These are phyloP conservation scores for Aspergillus sp. DNA, from an alignment of 2,329 filamentous ascomycete genomes.

Conservation along the genomic window DNA sequence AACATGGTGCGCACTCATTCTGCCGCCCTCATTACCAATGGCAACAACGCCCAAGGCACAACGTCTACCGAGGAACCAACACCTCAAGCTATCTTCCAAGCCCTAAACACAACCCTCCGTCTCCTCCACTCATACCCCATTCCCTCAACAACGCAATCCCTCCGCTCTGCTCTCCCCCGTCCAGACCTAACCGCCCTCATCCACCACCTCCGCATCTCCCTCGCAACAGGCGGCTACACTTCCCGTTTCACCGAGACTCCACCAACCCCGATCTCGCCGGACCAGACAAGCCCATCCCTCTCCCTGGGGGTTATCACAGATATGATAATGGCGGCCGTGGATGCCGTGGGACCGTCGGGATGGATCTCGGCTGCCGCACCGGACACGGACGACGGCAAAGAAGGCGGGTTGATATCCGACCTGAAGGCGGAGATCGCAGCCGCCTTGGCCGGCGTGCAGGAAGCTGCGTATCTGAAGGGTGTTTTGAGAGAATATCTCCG, in stretches of 20 bases:
- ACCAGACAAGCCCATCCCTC: slow-evolving; percentile 30
- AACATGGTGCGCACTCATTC: slow-evolving; percentile 30
- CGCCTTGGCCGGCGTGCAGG: slow-evolving; percentile 40
- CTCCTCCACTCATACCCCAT: slow-evolving; percentile 30
- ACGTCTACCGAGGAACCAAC: slow-evolving; percentile 11
- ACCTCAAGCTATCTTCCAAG: slow-evolving; percentile 24
- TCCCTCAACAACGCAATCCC: slow-evolving; percentile 21
- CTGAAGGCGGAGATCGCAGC: slow-evolving; percentile 43
- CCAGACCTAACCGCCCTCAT: slow-evolving; percentile 33
- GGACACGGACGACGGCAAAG: slow-evolving; percentile 18
- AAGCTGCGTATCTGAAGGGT: slow-evolving; percentile 40
- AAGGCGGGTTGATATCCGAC: slow-evolving; percentile 39
- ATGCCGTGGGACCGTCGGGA: slow-evolving; percentile 41
- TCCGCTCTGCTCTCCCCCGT: slow-evolving; percentile 32
- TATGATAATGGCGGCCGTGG: slow-evolving; percentile 38
- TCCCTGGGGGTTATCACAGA: slow-evolving; percentile 33
- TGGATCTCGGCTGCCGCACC: slow-evolving; percentile 27
- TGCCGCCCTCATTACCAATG: slow-evolving; percentile 24
- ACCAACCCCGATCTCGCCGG: slow-evolving; percentile 26
- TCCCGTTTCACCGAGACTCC: slow-evolving; percentile 35
- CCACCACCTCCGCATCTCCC: slow-evolving; percentile 37
- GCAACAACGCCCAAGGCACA: slow-evolving; percentile 16
- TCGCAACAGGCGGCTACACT: slow-evolving; percentile 36
- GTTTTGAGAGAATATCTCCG: slow-evolving; percentile 40
- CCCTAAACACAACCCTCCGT: slow-evolving; percentile 30